Base-by-base conservation (phyloP, 345 rosid genomes). In the Dovyalis caffra region DNA sequence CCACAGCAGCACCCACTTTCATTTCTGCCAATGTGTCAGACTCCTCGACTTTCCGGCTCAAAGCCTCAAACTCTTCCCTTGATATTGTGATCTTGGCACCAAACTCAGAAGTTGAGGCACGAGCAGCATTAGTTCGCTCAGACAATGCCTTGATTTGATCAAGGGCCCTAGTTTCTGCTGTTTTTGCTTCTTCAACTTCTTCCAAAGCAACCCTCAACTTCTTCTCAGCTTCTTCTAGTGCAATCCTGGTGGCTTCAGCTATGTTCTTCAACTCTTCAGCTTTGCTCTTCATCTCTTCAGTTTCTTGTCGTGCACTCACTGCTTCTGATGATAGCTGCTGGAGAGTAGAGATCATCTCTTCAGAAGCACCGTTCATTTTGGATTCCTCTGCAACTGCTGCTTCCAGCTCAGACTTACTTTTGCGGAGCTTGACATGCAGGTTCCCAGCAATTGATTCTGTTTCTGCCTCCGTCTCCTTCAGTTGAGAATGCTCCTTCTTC, bases 1-100 rank as follows among this genome's bases (percentile, higher is more conserved):
- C 99, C 84, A 92, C 56, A 73, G 99, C 97, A 73, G 97, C 99
- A 10, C 90, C 90, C 82, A 92, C 97, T 89, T 90, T 91, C 97
- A 92, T 90, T 77, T 95, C 95, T 16, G 97, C 89, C 78, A 95
- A 83, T 69, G 79, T 83, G 72, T 91, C 88, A 2, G 89, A 90
- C 74, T 91, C 90, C 77, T 87, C 90, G 32, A 90, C 95, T 84
- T 92, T 95, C 76, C 81, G 86, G 83, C 90, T 91, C 83, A 92
- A 69, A 3, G 95, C 87, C 79, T 92, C 86, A 8, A 80, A 89
- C 80, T 92, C 97, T 77, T 92, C 99, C 76, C 74, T 90, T 25
- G 97, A 92, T 85, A 95, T 73, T 23, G 91, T 89, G 76, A 95
- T 86, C 32, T 87, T 88, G 71, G 92, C 86, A 81, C 90, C 93